A percentile compares a stretch with the other conserved stretches of the same genome.
Evolutionary conservation across 257 asterid species (phyloP).

Genomic region (Galeopsis tetrahit): DNA sequence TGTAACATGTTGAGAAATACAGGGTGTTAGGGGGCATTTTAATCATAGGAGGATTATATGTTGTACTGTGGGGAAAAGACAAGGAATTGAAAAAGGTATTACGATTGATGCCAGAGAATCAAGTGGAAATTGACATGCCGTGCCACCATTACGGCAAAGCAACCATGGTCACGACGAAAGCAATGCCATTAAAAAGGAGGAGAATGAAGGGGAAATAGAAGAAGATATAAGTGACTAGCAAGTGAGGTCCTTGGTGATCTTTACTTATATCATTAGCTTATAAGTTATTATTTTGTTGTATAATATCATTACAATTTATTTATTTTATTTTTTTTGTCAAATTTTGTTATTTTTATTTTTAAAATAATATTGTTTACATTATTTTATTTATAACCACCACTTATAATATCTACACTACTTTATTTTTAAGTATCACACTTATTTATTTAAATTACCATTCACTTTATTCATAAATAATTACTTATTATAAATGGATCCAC

Average conservation of each 20-base stretch:
- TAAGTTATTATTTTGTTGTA: too few species aligned
- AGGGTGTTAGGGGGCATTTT: conserved; percentile 58
- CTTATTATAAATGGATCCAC: too few species aligned
- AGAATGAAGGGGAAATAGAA: background rate
- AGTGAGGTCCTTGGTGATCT: conserved; percentile 38
- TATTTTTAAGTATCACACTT: too few species aligned
- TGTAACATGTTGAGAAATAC: background rate
- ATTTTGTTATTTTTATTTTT: too few species aligned
- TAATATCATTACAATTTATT: too few species aligned
- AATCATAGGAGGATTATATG: conserved; percentile 54
- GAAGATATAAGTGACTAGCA: conserved; percentile 20
- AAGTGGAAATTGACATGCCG: conserved; percentile 14
- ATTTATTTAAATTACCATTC: too few species aligned
- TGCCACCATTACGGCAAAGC: background rate
- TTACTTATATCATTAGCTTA: conserved; percentile 12
- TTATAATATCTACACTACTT: too few species aligned
- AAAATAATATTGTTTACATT: too few species aligned
- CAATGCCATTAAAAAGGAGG: background rate
- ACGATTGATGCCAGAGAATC: conserved; percentile 43
- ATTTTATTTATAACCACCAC: too few species aligned
- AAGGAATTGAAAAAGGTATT: conserved; percentile 42
- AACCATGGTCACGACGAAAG: conserved; percentile 29
- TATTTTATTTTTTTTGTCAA: too few species aligned
- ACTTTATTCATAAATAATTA: too few species aligned
- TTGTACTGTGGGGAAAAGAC: conserved; percentile 59